These are phyloP conservation scores for Didymella sp. DNA, from an alignment of 2,329 filamentous ascomycete genomes.

Conservation along the genomic window DNA sequence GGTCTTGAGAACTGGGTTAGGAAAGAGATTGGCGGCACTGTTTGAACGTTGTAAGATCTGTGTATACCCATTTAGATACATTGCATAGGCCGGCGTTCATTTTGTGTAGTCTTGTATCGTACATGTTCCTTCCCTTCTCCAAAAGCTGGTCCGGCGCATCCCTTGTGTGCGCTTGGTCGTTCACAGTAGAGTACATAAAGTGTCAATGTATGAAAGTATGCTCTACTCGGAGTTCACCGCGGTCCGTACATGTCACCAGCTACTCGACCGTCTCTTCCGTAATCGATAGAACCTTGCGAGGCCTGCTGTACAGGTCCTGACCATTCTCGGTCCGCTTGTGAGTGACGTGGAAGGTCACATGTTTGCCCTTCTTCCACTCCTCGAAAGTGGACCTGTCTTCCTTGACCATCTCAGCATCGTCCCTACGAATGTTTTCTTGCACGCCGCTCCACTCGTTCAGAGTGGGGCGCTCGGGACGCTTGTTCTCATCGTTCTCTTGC, in stretches of 20 bases:
- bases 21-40: slow-evolving; percentile 63
- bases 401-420: slow-evolving; percentile 7
- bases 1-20: slow-evolving; percentile 86
- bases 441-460: slow-evolving; percentile 16
- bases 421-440: slow-evolving; percentile 7
- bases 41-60: slow-evolving; percentile 23
- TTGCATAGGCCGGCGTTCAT: slow-evolving; percentile 24
- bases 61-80: slow-evolving; percentile 30
- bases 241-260: neutral
- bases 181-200: neutral
- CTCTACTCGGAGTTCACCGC: neutral
- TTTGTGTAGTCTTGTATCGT: slow-evolving; percentile 10
- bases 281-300: slow-evolving; percentile 10
- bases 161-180: neutral
- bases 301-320: neutral
- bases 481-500: neutral
- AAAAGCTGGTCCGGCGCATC: slow-evolving; percentile 1
- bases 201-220: neutral
- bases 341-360: slow-evolving; percentile 14
- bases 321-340: slow-evolving; percentile 13
- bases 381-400: slow-evolving; percentile 1
- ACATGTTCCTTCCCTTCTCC: slow-evolving; percentile 3
- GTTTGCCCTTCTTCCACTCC: slow-evolving; percentile 2
- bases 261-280: slow-evolving; percentile 11
- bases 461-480: slow-evolving; percentile 1